Evolutionary conservation across 2,329 filamentous ascomycete species (phyloP).

Genomic region (Chrysoporthe puriensis): DNA sequence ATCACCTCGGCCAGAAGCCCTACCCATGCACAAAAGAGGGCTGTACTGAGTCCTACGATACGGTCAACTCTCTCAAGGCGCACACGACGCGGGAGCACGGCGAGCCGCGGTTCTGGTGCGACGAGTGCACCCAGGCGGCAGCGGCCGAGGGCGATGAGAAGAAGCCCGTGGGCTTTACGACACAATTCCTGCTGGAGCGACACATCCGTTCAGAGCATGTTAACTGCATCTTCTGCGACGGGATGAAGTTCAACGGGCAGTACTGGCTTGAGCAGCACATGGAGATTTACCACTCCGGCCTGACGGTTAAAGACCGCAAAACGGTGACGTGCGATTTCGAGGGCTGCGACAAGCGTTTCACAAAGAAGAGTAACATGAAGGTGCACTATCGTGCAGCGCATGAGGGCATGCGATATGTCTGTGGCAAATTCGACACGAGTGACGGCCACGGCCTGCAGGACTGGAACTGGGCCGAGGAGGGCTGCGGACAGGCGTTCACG

Average conservation of each 20-base stretch:
- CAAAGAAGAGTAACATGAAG: slow-evolving; percentile 80
- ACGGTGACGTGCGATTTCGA: slow-evolving; percentile 67
- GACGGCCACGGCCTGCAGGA: slow-evolving; percentile 58
- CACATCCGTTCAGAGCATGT: slow-evolving; percentile 77
- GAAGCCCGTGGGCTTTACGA: slow-evolving; percentile 66
- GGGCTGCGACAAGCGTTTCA: slow-evolving; percentile 77
- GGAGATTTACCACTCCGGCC: slow-evolving; percentile 73
- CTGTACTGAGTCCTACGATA: slow-evolving; percentile 75
- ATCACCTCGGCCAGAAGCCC: slow-evolving; percentile 72
- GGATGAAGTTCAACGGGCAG: slow-evolving; percentile 64
- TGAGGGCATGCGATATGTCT: slow-evolving; percentile 77
- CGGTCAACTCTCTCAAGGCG: slow-evolving; percentile 68
- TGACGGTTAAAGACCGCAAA: slow-evolving; percentile 64
- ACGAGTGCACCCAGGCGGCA: slow-evolving; percentile 61
- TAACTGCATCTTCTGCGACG: slow-evolving; percentile 74
- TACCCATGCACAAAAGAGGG: slow-evolving; percentile 67
- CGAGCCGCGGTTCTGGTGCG: slow-evolving; percentile 74
- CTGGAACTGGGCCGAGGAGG: slow-evolving; percentile 66
- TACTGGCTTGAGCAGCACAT: slow-evolving; percentile 76
- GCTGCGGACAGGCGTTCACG: slow-evolving; percentile 75
- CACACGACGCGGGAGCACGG: slow-evolving; percentile 75
- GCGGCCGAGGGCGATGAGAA: slow-evolving; percentile 43
- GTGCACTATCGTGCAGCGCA: slow-evolving; percentile 79
- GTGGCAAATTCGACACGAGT: slow-evolving; percentile 68
- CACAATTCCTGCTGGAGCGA: slow-evolving; percentile 69